A percentile compares a stretch with the other conserved stretches of the same genome.
Conservation (phyloP, 140 eudicot species). For the Artemisia princeps region DNA sequence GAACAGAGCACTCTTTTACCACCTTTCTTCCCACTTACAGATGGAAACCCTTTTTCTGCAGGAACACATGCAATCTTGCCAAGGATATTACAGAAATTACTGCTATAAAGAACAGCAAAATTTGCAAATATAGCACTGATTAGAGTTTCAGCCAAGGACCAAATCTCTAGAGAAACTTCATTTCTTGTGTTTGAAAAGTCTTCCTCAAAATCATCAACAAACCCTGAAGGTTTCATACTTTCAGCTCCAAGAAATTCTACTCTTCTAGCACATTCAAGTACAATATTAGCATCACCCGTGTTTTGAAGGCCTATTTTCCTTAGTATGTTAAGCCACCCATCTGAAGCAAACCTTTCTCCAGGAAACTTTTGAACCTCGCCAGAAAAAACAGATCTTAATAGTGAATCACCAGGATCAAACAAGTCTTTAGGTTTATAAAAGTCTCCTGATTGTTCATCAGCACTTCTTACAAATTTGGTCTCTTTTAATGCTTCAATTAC, state of each 20-base stretch:
- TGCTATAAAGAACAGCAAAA: conserved; percentile 88
- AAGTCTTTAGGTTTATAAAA: conserved; percentile 69
- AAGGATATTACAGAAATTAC: conserved; percentile 70
- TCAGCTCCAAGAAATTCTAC: conserved; percentile 81
- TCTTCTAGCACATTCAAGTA: conserved; percentile 88
- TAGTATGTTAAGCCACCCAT: conserved; percentile 78
- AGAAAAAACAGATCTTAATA: conserved; percentile 67
- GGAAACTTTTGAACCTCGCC: conserved; percentile 79
- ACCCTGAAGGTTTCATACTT: conserved; percentile 41
- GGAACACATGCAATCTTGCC: conserved; percentile 92
- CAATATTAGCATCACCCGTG: conserved; percentile 66
- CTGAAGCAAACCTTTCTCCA: conserved; percentile 82
- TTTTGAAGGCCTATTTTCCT: conserved; percentile 74
- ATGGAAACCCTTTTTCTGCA: conserved; percentile 86
- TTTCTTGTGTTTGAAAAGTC: conserved; percentile 42
- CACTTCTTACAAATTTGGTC: conserved; percentile 66
- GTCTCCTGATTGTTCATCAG: conserved; percentile 59
- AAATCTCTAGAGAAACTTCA: conserved; percentile 66
- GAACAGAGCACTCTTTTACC: conserved; percentile 80
- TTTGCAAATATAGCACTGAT: conserved; percentile 69
- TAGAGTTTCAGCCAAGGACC: conserved; percentile 79
- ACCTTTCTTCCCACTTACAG: conserved; percentile 69
- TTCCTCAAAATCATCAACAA: conserved; percentile 56
- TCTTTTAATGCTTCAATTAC: conserved; percentile 69
- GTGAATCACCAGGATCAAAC: conserved; percentile 72